Conservation (phyloP, 1,139 yeast species). For the Geotrichum candidum region DNA sequence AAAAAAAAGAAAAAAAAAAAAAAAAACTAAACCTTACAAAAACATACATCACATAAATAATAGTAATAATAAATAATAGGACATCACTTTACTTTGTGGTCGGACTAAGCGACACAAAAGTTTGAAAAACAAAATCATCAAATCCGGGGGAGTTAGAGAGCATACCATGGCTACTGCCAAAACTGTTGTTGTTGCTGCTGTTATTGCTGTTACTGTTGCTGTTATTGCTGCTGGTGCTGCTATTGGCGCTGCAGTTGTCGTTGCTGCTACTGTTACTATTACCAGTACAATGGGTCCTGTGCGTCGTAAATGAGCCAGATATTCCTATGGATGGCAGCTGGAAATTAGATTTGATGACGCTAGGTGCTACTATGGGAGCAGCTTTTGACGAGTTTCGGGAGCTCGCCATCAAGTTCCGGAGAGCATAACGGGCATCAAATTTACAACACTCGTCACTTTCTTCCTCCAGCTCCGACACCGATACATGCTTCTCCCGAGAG, state of each 20-base stretch:
- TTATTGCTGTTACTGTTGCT: no score
- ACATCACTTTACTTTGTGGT: neutral
- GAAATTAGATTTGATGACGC: neutral
- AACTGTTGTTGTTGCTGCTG: no score
- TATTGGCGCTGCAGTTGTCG: neutral
- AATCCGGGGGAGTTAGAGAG: constrained; percentile 4
- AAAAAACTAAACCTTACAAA: no score
- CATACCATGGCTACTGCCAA: neutral
- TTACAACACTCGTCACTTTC: neutral
- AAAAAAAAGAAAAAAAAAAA: no score
- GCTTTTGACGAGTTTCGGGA: constrained; percentile 3
- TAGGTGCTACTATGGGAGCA: neutral
- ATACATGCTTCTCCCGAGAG: neutral
- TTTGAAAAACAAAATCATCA: constrained; percentile 13
- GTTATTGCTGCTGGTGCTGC: no score
- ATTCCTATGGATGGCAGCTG: neutral
- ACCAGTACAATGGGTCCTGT: neutral
- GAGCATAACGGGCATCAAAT: neutral
- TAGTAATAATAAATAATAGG: neutral
- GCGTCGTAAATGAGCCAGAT: neutral
- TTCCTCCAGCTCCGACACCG: neutral
- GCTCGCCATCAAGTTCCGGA: neutral
- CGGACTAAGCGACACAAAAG: neutral
- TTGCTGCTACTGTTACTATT: neutral
- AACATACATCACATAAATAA: neutral